These are phyloP conservation scores for Cyclotella atomus DNA, from an alignment of 108 stramenopile species.

Conservation along the genomic window DNA sequence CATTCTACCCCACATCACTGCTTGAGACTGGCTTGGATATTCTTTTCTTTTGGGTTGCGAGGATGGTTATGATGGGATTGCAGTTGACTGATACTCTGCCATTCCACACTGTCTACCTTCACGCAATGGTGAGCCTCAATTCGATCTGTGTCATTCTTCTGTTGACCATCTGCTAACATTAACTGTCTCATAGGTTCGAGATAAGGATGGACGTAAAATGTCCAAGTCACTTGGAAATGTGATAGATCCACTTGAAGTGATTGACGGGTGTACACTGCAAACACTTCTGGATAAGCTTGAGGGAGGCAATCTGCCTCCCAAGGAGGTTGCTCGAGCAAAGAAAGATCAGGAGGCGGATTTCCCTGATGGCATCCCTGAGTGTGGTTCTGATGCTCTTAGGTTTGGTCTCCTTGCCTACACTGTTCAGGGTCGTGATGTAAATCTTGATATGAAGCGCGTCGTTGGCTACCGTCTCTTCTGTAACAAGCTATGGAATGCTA, in stretches of 20 bases:
- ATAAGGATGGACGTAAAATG: conserved; percentile 99
- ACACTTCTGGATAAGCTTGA: conserved; percentile 88
- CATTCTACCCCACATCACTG: conserved; percentile 98
- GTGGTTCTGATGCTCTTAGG: conserved; percentile 98
- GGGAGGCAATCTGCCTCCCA: conserved; percentile 92
- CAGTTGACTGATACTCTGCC: conserved; percentile 96
- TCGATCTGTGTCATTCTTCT: no score
- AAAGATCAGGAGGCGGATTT: conserved; percentile 93
- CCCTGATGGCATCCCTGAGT: conserved; percentile 98
- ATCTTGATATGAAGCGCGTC: conserved; percentile 98
- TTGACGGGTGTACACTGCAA: conserved; percentile 91
- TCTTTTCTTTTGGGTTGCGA: conserved; percentile 99
- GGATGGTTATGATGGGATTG: conserved; percentile 99
- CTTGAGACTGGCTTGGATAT: conserved; percentile 99
- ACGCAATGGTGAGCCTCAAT: conserved; percentile 89
- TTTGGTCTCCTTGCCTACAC: conserved; percentile 98
- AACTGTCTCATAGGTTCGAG: no score
- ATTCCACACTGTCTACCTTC: conserved; percentile 97
- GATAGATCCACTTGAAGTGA: conserved; percentile 98
- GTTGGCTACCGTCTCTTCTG: conserved; percentile 98
- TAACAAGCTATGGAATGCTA: conserved; percentile 99
- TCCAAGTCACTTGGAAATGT: conserved; percentile 99
- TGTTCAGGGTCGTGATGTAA: conserved; percentile 97
- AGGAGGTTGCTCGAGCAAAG: conserved; percentile 95
- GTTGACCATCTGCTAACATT: no score